Base-by-base conservation (phyloP, 139 green algal species). In the Dunaliella primolecta region DNA sequence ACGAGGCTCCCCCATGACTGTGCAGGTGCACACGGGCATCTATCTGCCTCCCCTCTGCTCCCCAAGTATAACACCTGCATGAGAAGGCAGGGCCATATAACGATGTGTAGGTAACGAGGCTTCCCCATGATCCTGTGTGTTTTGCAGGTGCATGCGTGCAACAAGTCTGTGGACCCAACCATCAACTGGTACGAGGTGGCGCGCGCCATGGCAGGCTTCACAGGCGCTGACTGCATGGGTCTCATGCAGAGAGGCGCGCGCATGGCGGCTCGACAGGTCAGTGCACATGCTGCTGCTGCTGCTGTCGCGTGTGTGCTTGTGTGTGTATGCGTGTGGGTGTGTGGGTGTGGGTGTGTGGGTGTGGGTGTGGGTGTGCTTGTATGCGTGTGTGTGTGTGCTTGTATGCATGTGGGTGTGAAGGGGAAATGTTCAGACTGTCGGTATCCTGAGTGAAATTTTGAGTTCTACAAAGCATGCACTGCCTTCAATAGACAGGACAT, bases 141-240 rank as follows among this genome's bases (percentile, higher is more conserved):
- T 27, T 24, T 82, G 2, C 78, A 93, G 88, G 95, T 99, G 74
- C 96, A 99, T 85, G 90, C 93, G 3, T 90, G 94, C 36, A 93
- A 93, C 86, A 98, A 97, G 92, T 81, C 89, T 25, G 81, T 98
- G 1, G 91, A 92, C 70, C 88, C 91, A 11, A 87, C 91, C 77
- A 89, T 98, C 71, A 95, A 97, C 89, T 97, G 93, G 89, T 82
- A 91, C 57, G 91, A 93, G 84, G 86, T 98, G 70, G 90, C 96
- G 3, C 89, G 94, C 3, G 92, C 95, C 35, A 98, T 95, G 64
- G 95, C 95, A 0, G 96, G 96, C 38, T 98, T 95, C 90, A 98
- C 96, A 15, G 96, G 96, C 30, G 95, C 95, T 0, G 92, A 98
- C 87, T 93, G 97, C 46, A 98, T 98, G 96, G 95, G 95, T 46